Conservation (phyloP, 2,329 filamentous ascomycete genomes). For the Allantophomopsis cytisporea region DNA sequence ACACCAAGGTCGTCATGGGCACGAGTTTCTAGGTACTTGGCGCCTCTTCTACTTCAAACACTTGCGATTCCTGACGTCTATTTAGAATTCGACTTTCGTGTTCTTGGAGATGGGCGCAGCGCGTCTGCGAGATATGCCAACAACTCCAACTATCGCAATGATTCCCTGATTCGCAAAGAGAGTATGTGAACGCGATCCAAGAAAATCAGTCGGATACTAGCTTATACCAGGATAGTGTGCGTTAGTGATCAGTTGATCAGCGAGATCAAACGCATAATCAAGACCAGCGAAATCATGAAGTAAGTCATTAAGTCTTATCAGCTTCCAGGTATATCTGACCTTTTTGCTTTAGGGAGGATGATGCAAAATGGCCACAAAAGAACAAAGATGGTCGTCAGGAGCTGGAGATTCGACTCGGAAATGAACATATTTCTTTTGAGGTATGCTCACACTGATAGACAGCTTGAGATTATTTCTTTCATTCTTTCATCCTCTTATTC, state of each 20-base stretch:
- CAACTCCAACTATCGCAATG: slow-evolving; percentile 98
- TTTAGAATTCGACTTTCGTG: slow-evolving; percentile 89
- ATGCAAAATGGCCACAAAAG: slow-evolving; percentile 97
- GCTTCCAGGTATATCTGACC: slow-evolving; percentile 7
- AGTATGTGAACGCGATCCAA: slow-evolving; percentile 43
- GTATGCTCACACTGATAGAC: slow-evolving; percentile 26
- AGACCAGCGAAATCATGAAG: slow-evolving; percentile 96
- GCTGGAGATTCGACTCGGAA: slow-evolving; percentile 84
- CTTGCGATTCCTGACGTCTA: slow-evolving; percentile 3
- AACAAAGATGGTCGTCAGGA: slow-evolving; percentile 98
- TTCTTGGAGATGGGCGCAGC: slow-evolving; percentile 82
- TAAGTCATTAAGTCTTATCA: slow-evolving; percentile 25
- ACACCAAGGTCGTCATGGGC: slow-evolving; percentile 92
- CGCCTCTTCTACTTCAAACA: not conserved
- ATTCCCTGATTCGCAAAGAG: slow-evolving; percentile 97
- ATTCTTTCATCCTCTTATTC: no score
- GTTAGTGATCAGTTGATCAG: slow-evolving; percentile 82
- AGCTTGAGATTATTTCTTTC: not conserved
- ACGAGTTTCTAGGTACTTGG: slow-evolving; percentile 81
- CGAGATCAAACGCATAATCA: slow-evolving; percentile 95
- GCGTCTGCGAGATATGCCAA: slow-evolving; percentile 95
- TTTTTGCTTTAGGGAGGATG: slow-evolving; percentile 63
- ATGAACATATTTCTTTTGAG: slow-evolving; percentile 97
- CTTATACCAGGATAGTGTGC: slow-evolving; percentile 53
- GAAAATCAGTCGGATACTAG: no score